These are phyloP conservation scores for Emericellopsis atlantica DNA, from an alignment of 2,329 filamentous ascomycete genomes.

Conservation along the genomic window DNA sequence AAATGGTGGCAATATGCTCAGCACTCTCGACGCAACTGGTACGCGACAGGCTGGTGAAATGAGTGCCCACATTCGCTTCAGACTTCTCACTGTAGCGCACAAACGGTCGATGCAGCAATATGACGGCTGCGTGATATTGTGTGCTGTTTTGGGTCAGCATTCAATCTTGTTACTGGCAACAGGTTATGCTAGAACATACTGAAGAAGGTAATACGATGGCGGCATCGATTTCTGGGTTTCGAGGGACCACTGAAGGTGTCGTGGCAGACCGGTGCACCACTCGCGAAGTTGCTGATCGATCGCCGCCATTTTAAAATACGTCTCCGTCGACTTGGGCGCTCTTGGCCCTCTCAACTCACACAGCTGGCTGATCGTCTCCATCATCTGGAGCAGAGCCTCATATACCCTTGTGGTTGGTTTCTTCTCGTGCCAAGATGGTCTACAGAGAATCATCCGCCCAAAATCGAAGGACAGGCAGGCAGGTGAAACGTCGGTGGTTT, in stretches of 20 bases:
- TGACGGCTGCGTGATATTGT: constrained; percentile 3
- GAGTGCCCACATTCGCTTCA: neutral
- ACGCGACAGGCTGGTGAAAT: constrained; percentile 1
- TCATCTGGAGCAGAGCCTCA: constrained; percentile 6
- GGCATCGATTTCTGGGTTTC: neutral
- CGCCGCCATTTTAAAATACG: constrained; percentile 4
- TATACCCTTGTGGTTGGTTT: constrained; percentile 6
- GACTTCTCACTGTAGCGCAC: constrained; percentile 1
- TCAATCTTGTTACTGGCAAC: neutral
- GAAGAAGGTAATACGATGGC: constrained; percentile 2
- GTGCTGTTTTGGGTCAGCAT: neutral
- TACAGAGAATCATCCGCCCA: constrained; percentile 1
- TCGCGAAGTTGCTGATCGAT: constrained; percentile 5
- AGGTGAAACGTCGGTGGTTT: constrained; percentile 7
- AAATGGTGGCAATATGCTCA: constrained; percentile 1
- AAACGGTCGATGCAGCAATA: constrained; percentile 3
- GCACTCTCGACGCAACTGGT: constrained; percentile 1
- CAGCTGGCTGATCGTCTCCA: constrained; percentile 4
- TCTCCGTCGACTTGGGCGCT: constrained; percentile 1
- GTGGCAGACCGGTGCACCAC: constrained; percentile 4
- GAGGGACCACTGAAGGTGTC: constrained; percentile 1
- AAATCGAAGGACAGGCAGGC: constrained; percentile 3
- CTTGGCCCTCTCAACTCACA: constrained; percentile 4
- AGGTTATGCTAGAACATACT: neutral
- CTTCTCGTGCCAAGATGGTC: constrained; percentile 3